Base-by-base conservation (phyloP, 1,139 yeast species). In the Debaryomyces udenii region DNA sequence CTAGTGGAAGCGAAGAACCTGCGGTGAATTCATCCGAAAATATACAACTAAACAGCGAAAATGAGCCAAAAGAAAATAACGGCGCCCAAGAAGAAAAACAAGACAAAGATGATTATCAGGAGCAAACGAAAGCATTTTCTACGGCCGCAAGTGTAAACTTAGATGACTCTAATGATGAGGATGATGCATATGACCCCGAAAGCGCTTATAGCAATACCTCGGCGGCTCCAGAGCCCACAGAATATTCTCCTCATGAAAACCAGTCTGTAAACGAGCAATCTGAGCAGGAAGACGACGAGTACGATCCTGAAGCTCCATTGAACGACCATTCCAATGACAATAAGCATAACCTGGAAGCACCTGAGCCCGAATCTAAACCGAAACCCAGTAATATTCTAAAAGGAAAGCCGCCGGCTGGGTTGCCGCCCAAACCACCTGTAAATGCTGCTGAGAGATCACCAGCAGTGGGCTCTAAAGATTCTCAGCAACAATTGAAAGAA, bases 341-440 rank as follows among this genome's bases (percentile, higher is more conserved):
- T 16, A 29, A 36, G 13, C 11, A 28, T 32, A 31, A 23, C 41
- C 10, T 11, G 15, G 33, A 31, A 16, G 42, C 31, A 18, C 35
- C 37, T 10, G 49, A 41, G n/a, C 31, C 31, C 20, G 50, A 42
- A 6, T 42, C 41, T 27, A 43, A 43, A 27, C 30, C 32, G 18
- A 31, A 35, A 28, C 23, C 41, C 27, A 16, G 30, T 32, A 35
- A 41, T n/a, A 23, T 34, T 26, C 9, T 41, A n/a, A 34, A 38
- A 24, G 35, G 40, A 13, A 29, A 36, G 35, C 49, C 44, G 2
- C 58, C 58, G 4, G 48, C 44, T 6, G 61, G 61, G 3, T 52
- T 62, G 27, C 68, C 72, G 14, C 64, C 69, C 3, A 65, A 64
- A 45, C 70, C 73, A 3, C 56, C 60, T 10, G 58, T 57, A 32